These are phyloP conservation scores for Larix sibirica DNA, from an alignment of 83 land plant species.

Conservation along the genomic window DNA sequence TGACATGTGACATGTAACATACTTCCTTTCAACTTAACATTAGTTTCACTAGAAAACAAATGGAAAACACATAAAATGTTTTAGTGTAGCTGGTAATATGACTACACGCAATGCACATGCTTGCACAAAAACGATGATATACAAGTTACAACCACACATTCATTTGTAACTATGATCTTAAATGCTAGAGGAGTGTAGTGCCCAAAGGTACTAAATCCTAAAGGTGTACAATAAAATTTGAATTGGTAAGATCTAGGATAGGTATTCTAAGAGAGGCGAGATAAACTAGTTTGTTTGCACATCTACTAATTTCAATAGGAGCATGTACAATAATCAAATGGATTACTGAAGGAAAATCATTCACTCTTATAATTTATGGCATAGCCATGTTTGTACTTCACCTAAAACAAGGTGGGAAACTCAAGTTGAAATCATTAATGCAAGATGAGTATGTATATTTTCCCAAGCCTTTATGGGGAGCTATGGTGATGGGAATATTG, in stretches of 20 bases:
- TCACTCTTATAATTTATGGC: slow-evolving; percentile 64
- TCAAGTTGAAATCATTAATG: slow-evolving; percentile 25
- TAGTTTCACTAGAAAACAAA: no score
- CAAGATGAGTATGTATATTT: slow-evolving; percentile 19
- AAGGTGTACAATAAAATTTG: no score
- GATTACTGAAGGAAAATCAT: slow-evolving; percentile 54
- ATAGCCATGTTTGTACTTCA: neutral
- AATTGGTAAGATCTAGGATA: slow-evolving; percentile 54
- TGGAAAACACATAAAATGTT: no score
- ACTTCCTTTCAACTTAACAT: no score
- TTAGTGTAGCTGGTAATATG: no score
- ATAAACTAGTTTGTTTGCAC: slow-evolving; percentile 68
- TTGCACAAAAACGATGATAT: no score
- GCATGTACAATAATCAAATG: slow-evolving; percentile 75
- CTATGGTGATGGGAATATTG: slow-evolving; percentile 27
- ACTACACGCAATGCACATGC: no score
- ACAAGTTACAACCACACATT: no score
- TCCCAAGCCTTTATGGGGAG: slow-evolving; percentile 26
- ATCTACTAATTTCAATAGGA: slow-evolving; percentile 54
- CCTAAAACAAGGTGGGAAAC: slow-evolving; percentile 22
- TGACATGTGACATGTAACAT: no score
- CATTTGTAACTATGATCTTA: no score
- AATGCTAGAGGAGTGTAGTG: no score
- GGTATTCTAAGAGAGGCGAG: slow-evolving; percentile 65
- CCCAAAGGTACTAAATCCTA: no score